Percentiles rank a stretch among this genome's conserved stretches.
Evolutionary conservation across 176 grass and related monocot species (phyloP).

Genomic region (Eleusine coracana): DNA sequence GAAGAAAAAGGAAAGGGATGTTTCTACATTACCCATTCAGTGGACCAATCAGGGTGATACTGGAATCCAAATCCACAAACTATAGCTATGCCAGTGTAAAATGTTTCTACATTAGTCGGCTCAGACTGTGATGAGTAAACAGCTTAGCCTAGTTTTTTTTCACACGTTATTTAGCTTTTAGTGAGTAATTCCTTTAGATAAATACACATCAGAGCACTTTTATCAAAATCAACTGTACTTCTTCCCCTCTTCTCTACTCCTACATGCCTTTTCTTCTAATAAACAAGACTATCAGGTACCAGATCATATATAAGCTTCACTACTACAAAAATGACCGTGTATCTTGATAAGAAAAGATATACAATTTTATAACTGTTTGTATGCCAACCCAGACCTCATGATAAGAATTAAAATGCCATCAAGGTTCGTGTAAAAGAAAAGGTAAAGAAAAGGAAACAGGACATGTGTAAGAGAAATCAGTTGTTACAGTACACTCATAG

Average conservation of each 20-base stretch:
- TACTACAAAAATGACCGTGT: background rate
- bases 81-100: background rate
- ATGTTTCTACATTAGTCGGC: background rate
- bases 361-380: too few species aligned
- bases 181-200: background rate
- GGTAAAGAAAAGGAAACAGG: too few species aligned
- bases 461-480: too few species aligned
- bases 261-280: background rate
- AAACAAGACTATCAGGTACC: background rate
- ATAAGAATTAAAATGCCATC: background rate
- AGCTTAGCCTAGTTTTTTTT: background rate
- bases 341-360: background rate
- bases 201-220: background rate
- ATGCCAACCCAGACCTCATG: background rate
- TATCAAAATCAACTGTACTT: too few species aligned
- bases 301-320: background rate
- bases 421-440: too few species aligned
- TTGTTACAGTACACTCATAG: too few species aligned
- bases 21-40: background rate
- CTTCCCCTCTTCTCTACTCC: background rate
- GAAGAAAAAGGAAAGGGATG: conserved; percentile 2
- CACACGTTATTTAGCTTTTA: background rate
- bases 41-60: background rate
- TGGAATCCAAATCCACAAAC: background rate
- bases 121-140: background rate